Evolutionary conservation across 164 flowering plant species (phyloP).

Genomic region (Echeveria elegans): DNA sequence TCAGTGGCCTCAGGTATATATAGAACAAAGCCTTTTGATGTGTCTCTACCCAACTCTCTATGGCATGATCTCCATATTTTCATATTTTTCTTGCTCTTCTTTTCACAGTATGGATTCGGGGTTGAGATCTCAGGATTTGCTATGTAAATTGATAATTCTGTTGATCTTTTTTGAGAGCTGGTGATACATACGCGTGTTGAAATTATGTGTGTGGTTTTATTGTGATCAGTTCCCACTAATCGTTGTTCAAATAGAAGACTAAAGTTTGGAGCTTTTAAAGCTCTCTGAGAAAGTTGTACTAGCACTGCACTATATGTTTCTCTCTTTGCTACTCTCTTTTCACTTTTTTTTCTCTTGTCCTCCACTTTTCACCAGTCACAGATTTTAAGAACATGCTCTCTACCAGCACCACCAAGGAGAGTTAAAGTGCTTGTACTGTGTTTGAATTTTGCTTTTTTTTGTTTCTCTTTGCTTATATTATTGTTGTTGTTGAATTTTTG

Average conservation of each 20-base stretch:
- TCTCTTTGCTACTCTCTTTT: conserved; percentile 1
- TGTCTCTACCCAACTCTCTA: not conserved
- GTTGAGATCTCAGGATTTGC: conserved; percentile 5
- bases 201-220: not conserved
- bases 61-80: not conserved
- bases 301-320: not conserved
- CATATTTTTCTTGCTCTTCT: not conserved
- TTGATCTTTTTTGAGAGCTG: not conserved
- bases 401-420: conserved; percentile 4
- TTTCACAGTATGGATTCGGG: not conserved
- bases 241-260: not conserved
- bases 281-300: conserved; percentile 1
- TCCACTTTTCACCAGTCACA: conserved; percentile 8
- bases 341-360: conserved; percentile 4
- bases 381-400: not conserved
- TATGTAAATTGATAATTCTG: not conserved
- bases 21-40: not conserved
- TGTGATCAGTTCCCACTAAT: not conserved
- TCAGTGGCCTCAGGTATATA: conserved; percentile 10
- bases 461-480: conserved; percentile 2
- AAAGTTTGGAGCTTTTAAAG: conserved; percentile 5
- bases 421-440: conserved; percentile 10
- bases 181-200: not conserved
- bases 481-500: not conserved
- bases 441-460: conserved; percentile 14